A percentile compares a stretch with the other conserved stretches of the same genome.
Conservation (phyloP, 495 filamentous ascomycete species). For the Podospora anserina region DNA sequence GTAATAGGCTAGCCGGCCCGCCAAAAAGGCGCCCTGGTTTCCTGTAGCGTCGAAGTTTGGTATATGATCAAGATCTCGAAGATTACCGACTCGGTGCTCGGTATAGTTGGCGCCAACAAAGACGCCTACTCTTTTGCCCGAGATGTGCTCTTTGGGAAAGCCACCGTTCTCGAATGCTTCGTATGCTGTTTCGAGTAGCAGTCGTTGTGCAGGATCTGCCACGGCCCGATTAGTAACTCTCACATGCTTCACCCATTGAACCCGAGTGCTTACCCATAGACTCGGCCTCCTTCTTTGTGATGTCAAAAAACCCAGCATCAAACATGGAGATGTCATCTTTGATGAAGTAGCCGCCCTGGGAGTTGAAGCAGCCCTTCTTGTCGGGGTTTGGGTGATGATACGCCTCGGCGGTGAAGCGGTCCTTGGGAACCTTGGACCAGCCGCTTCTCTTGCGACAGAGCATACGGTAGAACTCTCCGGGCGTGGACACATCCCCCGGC, state of each 20-base stretch:
- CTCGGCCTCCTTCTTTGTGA: constrained; percentile 49
- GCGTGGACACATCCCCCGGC: constrained; percentile 43
- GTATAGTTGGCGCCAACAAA: constrained; percentile 43
- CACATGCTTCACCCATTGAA: background rate
- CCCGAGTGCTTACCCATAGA: constrained; percentile 38
- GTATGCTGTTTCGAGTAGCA: constrained; percentile 53
- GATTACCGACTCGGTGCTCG: constrained; percentile 37
- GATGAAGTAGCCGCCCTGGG: constrained; percentile 53
- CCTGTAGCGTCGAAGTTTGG: constrained; percentile 42
- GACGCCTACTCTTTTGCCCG: constrained; percentile 45
- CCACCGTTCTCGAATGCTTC: constrained; percentile 52
- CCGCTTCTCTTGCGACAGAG: constrained; percentile 38
- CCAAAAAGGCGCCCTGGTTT: constrained; percentile 46
- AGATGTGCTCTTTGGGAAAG: constrained; percentile 42
- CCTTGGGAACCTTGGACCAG: constrained; percentile 53
- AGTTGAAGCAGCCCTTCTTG: constrained; percentile 42
- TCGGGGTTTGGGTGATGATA: constrained; percentile 61
- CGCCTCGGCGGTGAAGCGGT: constrained; percentile 64
- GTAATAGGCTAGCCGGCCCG: constrained; percentile 56
- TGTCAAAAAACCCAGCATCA: constrained; percentile 53
- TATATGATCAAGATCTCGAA: constrained; percentile 41
- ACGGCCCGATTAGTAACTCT: background rate
- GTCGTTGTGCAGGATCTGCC: constrained; percentile 53
- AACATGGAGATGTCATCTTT: constrained; percentile 48
- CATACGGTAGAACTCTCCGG: constrained; percentile 47